Base-by-base conservation (phyloP, 371 early-diverging fungal genomes). In the Lichtheimia corymbifera region DNA sequence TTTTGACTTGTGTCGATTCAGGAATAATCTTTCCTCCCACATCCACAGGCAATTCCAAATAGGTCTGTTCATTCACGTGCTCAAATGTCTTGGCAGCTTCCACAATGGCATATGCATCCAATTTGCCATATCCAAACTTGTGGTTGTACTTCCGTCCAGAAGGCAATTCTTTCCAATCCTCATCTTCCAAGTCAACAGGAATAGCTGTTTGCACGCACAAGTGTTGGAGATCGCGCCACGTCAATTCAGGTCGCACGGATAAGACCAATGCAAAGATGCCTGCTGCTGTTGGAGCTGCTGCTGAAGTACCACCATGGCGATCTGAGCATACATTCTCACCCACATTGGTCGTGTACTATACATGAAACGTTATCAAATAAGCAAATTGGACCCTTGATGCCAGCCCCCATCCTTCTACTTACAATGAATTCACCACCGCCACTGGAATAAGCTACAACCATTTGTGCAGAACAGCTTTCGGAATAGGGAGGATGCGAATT, bases 221-320 rank as follows among this genome's bases (percentile, higher is more conserved):
- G 44, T 92, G 86, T 73, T 97, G 97, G 17, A 95, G 61, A 67
- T 97, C 97, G 47, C 98, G 79, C 97, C 97, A 97, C 27, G 87
- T 86, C 28, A 98, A 77, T 50, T 98, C 97, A 11, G 97, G 96
- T 1, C 89, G 81, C 9, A 87, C 86, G 27, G 91, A 89, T 15
- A 97, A 73, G 0, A 90, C 96, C 40, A 98, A 87, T 0, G 99
- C 95, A 74, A 89, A 88, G n/a, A 97, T 83, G 45, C 95, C 99
- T 0, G 95, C 93, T 6, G 90, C 97, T 62, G 96, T 74, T 12
- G 99, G 99, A 0, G 98, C 98, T 1, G 99, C 98, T 2, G 99
- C 99, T 3, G 97, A 96, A 0, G 99, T 98, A 18, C 99, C 99
- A 30, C 96, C 95, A 69, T 97, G 98, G 13, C 67, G 61, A 52